Conservation (phyloP, 805 yeast species). For the Candida sithepensis region DNA sequence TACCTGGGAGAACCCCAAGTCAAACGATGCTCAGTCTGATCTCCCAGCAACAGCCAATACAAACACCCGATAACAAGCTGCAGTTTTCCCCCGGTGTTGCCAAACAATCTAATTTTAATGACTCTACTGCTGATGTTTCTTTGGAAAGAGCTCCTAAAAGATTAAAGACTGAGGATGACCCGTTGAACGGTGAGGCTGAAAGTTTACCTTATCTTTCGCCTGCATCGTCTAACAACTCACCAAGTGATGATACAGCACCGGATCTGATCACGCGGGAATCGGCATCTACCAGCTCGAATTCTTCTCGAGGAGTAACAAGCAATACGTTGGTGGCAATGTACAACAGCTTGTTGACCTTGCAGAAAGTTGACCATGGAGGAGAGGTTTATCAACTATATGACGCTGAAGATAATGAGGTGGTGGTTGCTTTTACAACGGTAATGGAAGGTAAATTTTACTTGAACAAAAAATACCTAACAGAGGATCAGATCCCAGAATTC, state of each 20-base stretch:
- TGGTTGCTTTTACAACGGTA: constrained; percentile 2
- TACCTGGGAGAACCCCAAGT: neutral
- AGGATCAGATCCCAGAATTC: constrained; percentile 1
- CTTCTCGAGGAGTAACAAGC: neutral
- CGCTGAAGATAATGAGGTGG: neutral
- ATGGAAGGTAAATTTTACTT: constrained; percentile 20
- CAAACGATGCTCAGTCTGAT: neutral
- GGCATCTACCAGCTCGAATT: neutral
- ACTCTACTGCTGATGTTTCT: neutral
- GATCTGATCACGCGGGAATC: neutral
- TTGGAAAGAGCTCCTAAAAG: neutral
- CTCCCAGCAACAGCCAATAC: neutral
- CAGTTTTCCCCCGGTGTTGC: neutral
- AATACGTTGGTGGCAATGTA: neutral
- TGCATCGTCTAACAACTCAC: neutral
- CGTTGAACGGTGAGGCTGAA: neutral
- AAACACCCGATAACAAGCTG: neutral
- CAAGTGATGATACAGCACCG: neutral
- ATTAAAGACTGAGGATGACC: neutral
- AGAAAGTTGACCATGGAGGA: neutral
- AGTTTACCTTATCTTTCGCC: neutral
- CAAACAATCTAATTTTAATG: neutral
- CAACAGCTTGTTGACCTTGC: neutral
- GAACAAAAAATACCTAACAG: constrained; percentile 11
- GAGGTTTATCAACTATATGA: neutral